Conservation (phyloP, 106 monocot species). For the Hemerocallis citrina region DNA sequence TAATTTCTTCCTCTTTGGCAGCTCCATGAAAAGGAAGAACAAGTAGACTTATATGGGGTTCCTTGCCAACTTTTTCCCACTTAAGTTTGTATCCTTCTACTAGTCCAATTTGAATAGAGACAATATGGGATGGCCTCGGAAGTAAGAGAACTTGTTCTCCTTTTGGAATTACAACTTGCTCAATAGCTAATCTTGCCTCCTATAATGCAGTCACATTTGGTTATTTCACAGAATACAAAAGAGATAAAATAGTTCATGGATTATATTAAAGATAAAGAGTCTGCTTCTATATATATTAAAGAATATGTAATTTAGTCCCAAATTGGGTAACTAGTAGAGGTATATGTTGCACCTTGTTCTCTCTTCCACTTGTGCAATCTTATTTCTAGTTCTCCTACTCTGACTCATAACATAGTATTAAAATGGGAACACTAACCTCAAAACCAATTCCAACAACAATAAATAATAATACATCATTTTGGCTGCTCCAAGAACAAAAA, state of each 20-base stretch:
- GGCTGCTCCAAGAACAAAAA: no score
- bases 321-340: no score
- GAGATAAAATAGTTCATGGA: not conserved
- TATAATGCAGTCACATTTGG: constrained; percentile 9
- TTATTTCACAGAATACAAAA: constrained; percentile 1
- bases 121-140: constrained; percentile 41
- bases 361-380: no score
- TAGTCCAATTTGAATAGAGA: constrained; percentile 50
- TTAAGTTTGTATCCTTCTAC: constrained; percentile 56
- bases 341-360: no score
- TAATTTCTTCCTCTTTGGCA: not conserved
- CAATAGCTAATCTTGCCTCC: constrained; percentile 86
- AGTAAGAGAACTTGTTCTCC: constrained; percentile 57
- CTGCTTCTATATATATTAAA: no score
- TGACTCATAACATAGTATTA: no score
- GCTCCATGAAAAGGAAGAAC: constrained; percentile 43
- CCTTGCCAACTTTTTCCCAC: constrained; percentile 42
- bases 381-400: no score
- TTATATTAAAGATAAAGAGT: not conserved
- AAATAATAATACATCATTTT: no score
- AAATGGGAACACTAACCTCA: no score
- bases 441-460: no score
- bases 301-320: no score
- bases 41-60: constrained; percentile 36
- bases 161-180: constrained; percentile 68